Conservation (phyloP, 2,329 filamentous ascomycete genomes). For the Furcasterigmium sp. region DNA sequence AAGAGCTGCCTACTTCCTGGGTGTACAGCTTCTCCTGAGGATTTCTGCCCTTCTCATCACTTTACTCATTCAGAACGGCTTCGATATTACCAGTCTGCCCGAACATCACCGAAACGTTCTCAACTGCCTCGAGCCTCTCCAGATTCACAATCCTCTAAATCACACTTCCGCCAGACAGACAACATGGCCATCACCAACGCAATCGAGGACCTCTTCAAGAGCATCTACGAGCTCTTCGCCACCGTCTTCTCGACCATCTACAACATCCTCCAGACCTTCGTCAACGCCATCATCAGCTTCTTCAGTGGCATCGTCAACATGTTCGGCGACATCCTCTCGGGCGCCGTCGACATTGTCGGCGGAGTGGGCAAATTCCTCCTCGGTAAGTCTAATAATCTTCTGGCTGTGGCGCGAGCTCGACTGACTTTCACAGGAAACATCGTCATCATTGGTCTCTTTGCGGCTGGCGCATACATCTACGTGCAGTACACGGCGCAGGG, state of each 20-base stretch:
- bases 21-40: too few species aligned
- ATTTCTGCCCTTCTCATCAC: too few species aligned
- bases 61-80: too few species aligned
- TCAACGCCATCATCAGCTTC: slow-evolving; percentile 27
- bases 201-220: slow-evolving; percentile 31
- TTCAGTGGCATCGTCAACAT: slow-evolving; percentile 30
- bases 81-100: too few species aligned
- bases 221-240: slow-evolving; percentile 34
- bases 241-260: slow-evolving; percentile 29
- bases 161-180: slow-evolving; percentile 2
- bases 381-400: slow-evolving; percentile 26
- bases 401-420: background rate
- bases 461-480: slow-evolving; percentile 23
- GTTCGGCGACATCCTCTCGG: slow-evolving; percentile 25
- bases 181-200: slow-evolving; percentile 29
- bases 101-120: too few species aligned
- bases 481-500: slow-evolving; percentile 26
- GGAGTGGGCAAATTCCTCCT: slow-evolving; percentile 33
- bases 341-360: slow-evolving; percentile 29
- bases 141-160: background rate
- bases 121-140: too few species aligned
- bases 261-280: slow-evolving; percentile 24
- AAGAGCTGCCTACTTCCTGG: too few species aligned
- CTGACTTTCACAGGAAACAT: slow-evolving; percentile 24
- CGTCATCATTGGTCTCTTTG: slow-evolving; percentile 26